Conservation (phyloP, 2,329 filamentous ascomycete species). For the Botryotinia globosa region DNA sequence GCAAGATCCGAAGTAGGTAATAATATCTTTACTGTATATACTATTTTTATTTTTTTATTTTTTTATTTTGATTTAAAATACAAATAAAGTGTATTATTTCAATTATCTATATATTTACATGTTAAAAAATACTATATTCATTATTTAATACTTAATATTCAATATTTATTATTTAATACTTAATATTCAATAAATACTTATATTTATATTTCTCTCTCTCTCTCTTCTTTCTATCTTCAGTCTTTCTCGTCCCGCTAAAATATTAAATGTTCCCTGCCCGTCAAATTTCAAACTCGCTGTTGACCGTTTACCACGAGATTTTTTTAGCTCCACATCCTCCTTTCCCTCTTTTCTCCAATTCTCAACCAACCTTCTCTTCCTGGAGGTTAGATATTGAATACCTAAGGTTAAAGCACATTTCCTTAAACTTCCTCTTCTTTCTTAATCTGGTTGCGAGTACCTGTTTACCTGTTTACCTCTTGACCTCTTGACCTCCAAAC, state of each 20-base stretch:
- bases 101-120: neutral
- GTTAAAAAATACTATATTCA: neutral
- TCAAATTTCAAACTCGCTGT: slow-evolving; percentile 19
- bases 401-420: slow-evolving; percentile 1
- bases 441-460: slow-evolving; percentile 19
- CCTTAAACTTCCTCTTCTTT: slow-evolving; percentile 17
- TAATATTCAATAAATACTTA: neutral
- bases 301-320: slow-evolving; percentile 18
- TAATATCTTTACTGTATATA: neutral
- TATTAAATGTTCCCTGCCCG: slow-evolving; percentile 11
- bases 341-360: neutral
- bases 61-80: neutral
- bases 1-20: neutral
- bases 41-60: neutral
- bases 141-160: neutral
- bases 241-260: slow-evolving; percentile 17
- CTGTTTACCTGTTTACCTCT: slow-evolving; percentile 42
- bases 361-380: slow-evolving; percentile 8
- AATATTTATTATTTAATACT: neutral
- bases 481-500: no score
- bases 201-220: no score
- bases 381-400: slow-evolving; percentile 1
- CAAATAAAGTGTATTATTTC: neutral
- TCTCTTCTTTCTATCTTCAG: neutral
- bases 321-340: slow-evolving; percentile 21